Evolutionary conservation across 2,329 filamentous ascomycete genomes (phyloP), one percentile per base, ranked within the genome.

Genomic region (Calonectria henricotiae): DNA sequence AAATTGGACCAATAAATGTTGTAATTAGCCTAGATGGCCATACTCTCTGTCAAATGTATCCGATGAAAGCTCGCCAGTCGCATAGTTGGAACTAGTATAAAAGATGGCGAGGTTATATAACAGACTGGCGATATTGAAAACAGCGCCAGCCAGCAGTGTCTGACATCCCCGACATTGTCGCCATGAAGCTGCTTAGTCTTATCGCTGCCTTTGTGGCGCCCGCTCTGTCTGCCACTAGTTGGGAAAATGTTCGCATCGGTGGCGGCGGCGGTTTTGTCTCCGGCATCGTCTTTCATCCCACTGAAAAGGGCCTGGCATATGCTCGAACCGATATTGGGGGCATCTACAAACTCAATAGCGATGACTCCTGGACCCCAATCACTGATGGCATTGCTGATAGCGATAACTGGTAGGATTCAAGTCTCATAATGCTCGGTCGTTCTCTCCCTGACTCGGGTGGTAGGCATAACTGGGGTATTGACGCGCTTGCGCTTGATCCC

Each of bases 291-390:
- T 90, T 89, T 80, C 88, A 90, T 73, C 86, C 86, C 5, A 85
- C 80, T 78, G 71, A 69, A 39, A 62, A 67, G 44, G 67, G 71
- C 7, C 15, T 89, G 7, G 87, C 87, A 2, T 90, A 89, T 73
- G 87, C 86, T 27, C 83, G 88, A 44, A 88, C 88, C 2, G 88
- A 90, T 70, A 89, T 90, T 71, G 88, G 88, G 20, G 88, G 88
- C 9, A 82, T 88, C 12, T 89, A 90, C 79, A 83, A 85, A 69
- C 82, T 89, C 25, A 89, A 89, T 72, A 64, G 82, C 12, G 88
- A 89, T 76, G 87, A 89, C 72, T 73, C 71, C 1, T 73, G 71
- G 71, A 73, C 71, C 4, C 37, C 71, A 6, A 73, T 90, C n/a
- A 86, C 85, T 2, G 88, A 90, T 69, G 80, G 74, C 32, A 79